phyloP scores from a whole-genome alignment of 148 eudicot species.

The Heliamphora exappendiculata region DNA sequence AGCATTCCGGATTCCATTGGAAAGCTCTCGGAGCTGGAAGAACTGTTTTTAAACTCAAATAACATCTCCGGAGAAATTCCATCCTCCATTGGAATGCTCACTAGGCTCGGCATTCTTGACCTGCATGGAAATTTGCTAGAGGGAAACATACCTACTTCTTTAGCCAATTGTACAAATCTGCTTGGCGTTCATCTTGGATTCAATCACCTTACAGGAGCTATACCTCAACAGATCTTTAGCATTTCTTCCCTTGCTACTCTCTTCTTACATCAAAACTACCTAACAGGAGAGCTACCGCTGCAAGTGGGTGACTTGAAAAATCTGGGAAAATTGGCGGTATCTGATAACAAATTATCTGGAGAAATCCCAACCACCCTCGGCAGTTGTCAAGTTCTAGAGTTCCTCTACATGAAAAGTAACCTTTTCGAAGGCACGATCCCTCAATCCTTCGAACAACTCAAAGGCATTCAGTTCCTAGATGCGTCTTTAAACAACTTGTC shows the following conservation, averaged over 20 bases:
- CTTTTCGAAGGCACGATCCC: slow-evolving; percentile 20
- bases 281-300: slow-evolving; percentile 14
- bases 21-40: not conserved
- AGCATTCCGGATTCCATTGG: slow-evolving; percentile 14
- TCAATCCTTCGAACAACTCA: not conserved
- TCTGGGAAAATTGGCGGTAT: not conserved
- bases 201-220: slow-evolving; percentile 4
- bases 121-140: slow-evolving; percentile 5
- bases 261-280: not conserved
- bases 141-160: slow-evolving; percentile 18
- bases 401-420: slow-evolving; percentile 10
- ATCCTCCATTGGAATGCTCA: slow-evolving; percentile 14
- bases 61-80: slow-evolving; percentile 16
- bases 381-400: not conserved
- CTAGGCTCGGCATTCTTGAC: not conserved
- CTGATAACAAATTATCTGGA: slow-evolving; percentile 18
- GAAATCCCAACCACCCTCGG: slow-evolving; percentile 21
- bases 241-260: slow-evolving; percentile 13
- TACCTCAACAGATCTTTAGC: slow-evolving; percentile 7
- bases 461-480: slow-evolving; percentile 1
- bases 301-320: slow-evolving; percentile 19
- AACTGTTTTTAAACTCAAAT: slow-evolving; percentile 3
- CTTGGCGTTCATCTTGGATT: not conserved
- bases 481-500: slow-evolving; percentile 20
- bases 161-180: slow-evolving; percentile 8